Base-by-base conservation (phyloP, 1,284 basidiomycete genomes). In the Austroboletus niveus region DNA sequence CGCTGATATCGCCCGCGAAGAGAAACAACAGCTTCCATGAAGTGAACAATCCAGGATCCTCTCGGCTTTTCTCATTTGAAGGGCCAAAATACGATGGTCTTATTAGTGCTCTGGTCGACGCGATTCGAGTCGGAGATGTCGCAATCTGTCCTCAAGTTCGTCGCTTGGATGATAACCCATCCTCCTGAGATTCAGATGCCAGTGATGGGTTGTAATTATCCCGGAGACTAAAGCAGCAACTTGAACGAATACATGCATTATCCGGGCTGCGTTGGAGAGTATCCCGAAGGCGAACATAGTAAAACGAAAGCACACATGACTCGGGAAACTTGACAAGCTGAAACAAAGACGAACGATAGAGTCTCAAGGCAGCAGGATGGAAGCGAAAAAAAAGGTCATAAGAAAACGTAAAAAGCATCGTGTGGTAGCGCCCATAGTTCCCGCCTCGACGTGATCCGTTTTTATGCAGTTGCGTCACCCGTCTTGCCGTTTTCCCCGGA, bases 401-500 rank as follows among this genome's bases (percentile, higher is more conserved):
- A 58, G 48, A 52, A 39, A 31, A 47, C 44, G 42, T 57, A 38
- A 8, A 29, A 64, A 56, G 54, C 48, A 53, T 57, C 47, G 40
- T 52, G 32, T 50, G 43, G 44, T 53, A 43, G 60, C n/a, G 53
- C 56, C 66, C 48, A 45, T 47, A 45, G 44, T 55, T 49, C 49
- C 62, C 58, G 45, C 53, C 48, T 53, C 53, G 49, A 60, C 53
- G 15, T 47, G 31, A 38, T 55, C 48, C 53, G 47, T 36, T 48
- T 52, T 71, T 48, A 71, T 55, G 66, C 55, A 43, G 51, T 48
- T 17, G 47, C 24, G 39, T 69, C 64, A 42, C 58, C 62, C 22
- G 53, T 34, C 45, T 57, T 69, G 22, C 55, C 57, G 36, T 65
- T 68, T 44, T 69, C 65, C 14, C 56, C 62, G 8, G 67, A 42